Conservation (phyloP, 768 basidiomycete species). For the Strobilomyces echinocephalus region DNA sequence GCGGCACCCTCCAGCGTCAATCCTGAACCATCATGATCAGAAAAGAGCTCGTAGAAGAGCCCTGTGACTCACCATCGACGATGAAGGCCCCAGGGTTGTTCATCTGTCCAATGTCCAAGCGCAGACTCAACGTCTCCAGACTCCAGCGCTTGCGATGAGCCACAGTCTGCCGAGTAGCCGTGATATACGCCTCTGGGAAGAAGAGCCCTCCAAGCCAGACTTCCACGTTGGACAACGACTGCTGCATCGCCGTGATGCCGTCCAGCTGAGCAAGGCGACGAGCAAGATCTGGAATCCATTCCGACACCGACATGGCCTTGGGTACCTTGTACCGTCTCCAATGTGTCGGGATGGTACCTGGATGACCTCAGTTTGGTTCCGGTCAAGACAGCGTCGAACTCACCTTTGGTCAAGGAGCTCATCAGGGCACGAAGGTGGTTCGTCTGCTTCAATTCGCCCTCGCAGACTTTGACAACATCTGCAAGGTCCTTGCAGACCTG, state of each 20-base stretch:
- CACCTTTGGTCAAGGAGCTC: slow-evolving; percentile 87
- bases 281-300: slow-evolving; percentile 81
- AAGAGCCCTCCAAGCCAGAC: slow-evolving; percentile 94
- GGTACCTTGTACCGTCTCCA: slow-evolving; percentile 90
- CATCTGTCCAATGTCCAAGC: slow-evolving; percentile 77
- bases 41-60: not conserved
- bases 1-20: slow-evolving; percentile 83
- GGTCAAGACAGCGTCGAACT: slow-evolving; percentile 6
- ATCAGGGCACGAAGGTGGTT: slow-evolving; percentile 92
- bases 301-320: slow-evolving; percentile 73
- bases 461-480: slow-evolving; percentile 79
- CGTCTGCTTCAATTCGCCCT: slow-evolving; percentile 88
- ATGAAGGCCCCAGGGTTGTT: slow-evolving; percentile 78
- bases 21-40: slow-evolving; percentile 43
- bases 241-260: slow-evolving; percentile 46
- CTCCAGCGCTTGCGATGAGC: slow-evolving; percentile 92
- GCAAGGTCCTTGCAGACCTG: slow-evolving; percentile 77
- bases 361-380: slow-evolving; percentile 9
- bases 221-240: slow-evolving; percentile 63
- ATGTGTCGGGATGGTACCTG: slow-evolving; percentile 82
- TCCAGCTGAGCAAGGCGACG: slow-evolving; percentile 83
- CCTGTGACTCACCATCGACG: slow-evolving; percentile 68
- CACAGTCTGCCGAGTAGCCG: slow-evolving; percentile 92
- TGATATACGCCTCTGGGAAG: slow-evolving; percentile 95
- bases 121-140: slow-evolving; percentile 78